Conservation (phyloP, 2,329 filamentous ascomycete species). For the Madurella fahalii region DNA sequence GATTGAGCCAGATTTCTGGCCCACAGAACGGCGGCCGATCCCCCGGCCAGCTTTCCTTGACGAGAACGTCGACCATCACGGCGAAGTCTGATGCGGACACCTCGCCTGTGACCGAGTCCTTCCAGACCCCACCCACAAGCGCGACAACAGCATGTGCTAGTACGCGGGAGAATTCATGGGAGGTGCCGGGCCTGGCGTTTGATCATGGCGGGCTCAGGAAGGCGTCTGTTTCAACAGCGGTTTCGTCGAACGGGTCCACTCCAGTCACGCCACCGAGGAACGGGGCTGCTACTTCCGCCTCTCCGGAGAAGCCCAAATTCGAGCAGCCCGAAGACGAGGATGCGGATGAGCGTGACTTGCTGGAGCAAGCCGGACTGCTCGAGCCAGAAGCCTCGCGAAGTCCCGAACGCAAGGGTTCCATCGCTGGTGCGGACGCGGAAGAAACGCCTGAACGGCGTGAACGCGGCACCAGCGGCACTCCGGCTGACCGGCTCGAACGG, state of each 20-base stretch:
- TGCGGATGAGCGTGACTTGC: constrained; percentile 62
- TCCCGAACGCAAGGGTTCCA: constrained; percentile 39
- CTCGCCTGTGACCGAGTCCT: constrained; percentile 42
- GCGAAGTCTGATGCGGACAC: constrained; percentile 33
- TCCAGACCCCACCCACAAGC: constrained; percentile 46
- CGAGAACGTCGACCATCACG: constrained; percentile 31
- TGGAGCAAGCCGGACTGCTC: constrained; percentile 64
- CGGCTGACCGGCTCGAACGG: constrained; percentile 50
- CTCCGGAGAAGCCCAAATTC: constrained; percentile 29
- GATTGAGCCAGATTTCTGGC: constrained; percentile 32
- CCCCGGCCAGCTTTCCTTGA: constrained; percentile 30
- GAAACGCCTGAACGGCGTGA: constrained; percentile 37
- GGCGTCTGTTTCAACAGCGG: constrained; percentile 41
- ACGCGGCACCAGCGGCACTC: constrained; percentile 19
- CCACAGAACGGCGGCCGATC: constrained; percentile 37
- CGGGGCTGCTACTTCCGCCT: constrained; percentile 29
- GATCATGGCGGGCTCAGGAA: constrained; percentile 36
- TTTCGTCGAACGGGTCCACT: constrained; percentile 34
- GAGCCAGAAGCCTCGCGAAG: constrained; percentile 40
- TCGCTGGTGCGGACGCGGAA: constrained; percentile 39
- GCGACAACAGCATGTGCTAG: constrained; percentile 37
- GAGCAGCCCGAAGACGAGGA: constrained; percentile 49
- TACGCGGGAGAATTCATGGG: constrained; percentile 41
- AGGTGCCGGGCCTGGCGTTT: constrained; percentile 36
- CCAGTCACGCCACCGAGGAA: constrained; percentile 33